A percentile compares a stretch with the other conserved stretches of the same genome.
Evolutionary conservation across 257 asterid species (phyloP).

Genomic region (Nicotiana tomentosiformis): DNA sequence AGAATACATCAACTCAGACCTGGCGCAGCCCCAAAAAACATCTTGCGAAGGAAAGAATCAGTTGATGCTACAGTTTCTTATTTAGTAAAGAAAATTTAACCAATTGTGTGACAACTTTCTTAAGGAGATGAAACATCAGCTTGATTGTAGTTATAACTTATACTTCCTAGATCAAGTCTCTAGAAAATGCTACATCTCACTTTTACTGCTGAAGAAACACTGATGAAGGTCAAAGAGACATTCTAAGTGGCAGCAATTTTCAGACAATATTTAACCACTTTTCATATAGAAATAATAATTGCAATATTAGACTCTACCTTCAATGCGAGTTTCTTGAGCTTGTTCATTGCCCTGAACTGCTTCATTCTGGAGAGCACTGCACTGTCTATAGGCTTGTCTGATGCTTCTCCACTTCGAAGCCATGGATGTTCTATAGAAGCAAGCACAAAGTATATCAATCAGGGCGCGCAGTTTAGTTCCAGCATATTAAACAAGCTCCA

Average conservation of each 20-base stretch:
- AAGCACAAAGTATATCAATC: neutral
- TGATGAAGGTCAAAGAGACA: neutral
- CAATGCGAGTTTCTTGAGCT: slow-evolving; percentile 72
- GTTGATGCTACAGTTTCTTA: neutral
- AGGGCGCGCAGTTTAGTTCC: neutral
- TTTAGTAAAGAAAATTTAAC: neutral
- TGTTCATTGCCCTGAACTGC: slow-evolving; percentile 83
- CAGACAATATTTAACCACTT: neutral
- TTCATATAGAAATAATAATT: neutral
- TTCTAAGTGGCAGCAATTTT: neutral
- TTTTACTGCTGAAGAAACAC: neutral
- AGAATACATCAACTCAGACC: neutral
- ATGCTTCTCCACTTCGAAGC: slow-evolving; percentile 63
- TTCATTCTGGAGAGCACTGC: slow-evolving; percentile 87
- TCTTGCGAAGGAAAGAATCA: neutral
- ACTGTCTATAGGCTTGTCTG: slow-evolving; percentile 70
- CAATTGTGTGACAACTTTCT: neutral
- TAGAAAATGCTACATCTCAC: neutral
- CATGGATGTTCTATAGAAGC: slow-evolving; percentile 58
- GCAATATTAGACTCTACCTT: slow-evolving; percentile 31
- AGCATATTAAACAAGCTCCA: neutral
- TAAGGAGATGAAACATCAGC: neutral
- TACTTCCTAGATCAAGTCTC: neutral
- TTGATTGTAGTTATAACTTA: neutral
- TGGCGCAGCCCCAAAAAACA: neutral